Percentiles rank a stretch among this genome's conserved stretches.
Evolutionary conservation across 495 filamentous ascomycete species (phyloP).

Genomic region (Jackrogersella multiformis): DNA sequence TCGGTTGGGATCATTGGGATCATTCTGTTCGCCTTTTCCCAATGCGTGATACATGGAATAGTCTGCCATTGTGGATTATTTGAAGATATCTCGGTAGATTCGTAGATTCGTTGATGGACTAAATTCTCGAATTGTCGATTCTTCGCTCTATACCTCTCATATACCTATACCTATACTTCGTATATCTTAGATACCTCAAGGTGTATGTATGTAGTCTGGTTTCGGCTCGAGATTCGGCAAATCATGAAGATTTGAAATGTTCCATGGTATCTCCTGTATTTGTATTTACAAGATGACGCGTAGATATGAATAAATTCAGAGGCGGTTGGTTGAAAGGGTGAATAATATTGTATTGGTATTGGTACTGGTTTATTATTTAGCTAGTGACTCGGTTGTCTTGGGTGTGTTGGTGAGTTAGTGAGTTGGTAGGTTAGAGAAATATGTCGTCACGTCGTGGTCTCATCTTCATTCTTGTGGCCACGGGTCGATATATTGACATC

Average conservation of each 20-base stretch:
- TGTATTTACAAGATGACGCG: slow-evolving; percentile 18
- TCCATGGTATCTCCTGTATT: slow-evolving; percentile 29
- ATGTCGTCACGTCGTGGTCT: neutral
- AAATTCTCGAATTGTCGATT: neutral
- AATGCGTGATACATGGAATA: slow-evolving; percentile 80
- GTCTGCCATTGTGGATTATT: slow-evolving; percentile 71
- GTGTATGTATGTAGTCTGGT: neutral
- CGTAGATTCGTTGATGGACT: slow-evolving; percentile 10
- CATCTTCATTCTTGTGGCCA: slow-evolving; percentile 24
- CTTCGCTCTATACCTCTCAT: slow-evolving; percentile 8
- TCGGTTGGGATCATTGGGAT: slow-evolving; percentile 69
- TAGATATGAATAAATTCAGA: neutral
- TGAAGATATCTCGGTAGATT: too few species aligned
- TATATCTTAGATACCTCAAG: slow-evolving; percentile 10
- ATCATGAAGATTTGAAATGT: slow-evolving; percentile 29
- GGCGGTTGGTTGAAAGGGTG: neutral
- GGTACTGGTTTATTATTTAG: neutral
- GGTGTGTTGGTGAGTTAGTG: neutral
- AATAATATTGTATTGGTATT: neutral
- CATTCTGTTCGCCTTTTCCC: slow-evolving; percentile 67
- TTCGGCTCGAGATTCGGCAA: slow-evolving; percentile 25
- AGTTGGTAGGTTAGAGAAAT: neutral
- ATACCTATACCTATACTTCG: too few species aligned
- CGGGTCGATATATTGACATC: slow-evolving; percentile 18
- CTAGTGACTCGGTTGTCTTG: too few species aligned